These are phyloP conservation scores for Pythium periplocum DNA, from an alignment of 352 stramenopile genomes.

Conservation along the genomic window DNA sequence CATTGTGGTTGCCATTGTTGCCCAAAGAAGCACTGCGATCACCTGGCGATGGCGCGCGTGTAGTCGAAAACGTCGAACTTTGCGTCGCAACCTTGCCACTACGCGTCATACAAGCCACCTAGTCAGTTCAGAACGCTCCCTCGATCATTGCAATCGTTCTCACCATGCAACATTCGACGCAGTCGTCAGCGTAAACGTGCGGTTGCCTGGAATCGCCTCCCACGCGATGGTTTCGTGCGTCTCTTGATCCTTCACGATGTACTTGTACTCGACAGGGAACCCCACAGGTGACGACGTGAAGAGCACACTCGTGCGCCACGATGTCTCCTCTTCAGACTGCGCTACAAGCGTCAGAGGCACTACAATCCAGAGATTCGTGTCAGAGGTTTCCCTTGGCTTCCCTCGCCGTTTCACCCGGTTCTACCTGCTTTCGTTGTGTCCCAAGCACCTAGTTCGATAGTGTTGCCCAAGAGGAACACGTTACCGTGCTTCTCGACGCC, in stretches of 20 bases:
- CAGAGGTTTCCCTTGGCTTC: not conserved
- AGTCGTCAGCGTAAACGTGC: conserved; percentile 40
- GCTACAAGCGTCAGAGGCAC: conserved; percentile 42
- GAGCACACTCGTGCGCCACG: conserved; percentile 30
- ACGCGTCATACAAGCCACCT: conserved; percentile 1
- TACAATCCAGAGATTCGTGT: conserved; percentile 9
- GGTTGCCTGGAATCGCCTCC: conserved; percentile 68
- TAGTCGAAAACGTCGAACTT: conserved; percentile 52
- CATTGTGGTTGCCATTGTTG: conserved; percentile 64
- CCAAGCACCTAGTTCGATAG: conserved; percentile 54
- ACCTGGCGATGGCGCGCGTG: conserved; percentile 32
- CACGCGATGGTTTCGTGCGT: conserved; percentile 49
- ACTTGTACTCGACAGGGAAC: conserved; percentile 74
- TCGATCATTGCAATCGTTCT: conserved; percentile 2
- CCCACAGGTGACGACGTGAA: conserved; percentile 17
- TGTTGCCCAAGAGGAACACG: conserved; percentile 52
- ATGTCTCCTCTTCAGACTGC: conserved; percentile 21
- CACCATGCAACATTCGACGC: conserved; percentile 54
- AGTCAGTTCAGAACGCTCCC: not conserved
- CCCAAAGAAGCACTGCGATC: conserved; percentile 36
- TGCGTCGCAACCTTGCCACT: conserved; percentile 31
- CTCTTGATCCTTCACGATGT: conserved; percentile 40
- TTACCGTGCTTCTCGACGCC: conserved; percentile 14
- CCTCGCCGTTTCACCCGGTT: not conserved
- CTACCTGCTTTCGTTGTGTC: conserved; percentile 45